Evolutionary conservation across 768 basidiomycete species (phyloP).

Genomic region (Trametes meyenii): DNA sequence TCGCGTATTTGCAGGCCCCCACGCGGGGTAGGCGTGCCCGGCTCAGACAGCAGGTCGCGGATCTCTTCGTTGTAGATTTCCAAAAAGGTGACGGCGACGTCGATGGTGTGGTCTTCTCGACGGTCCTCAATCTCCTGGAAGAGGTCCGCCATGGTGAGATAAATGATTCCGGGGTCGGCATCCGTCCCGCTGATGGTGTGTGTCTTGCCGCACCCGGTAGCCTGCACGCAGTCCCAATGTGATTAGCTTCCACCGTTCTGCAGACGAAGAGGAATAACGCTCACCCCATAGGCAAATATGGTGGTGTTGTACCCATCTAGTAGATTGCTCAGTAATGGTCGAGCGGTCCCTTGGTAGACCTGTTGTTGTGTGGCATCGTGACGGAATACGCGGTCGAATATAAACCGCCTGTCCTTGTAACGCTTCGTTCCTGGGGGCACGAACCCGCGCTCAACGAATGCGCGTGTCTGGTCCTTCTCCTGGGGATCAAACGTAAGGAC

Average conservation of each 20-base stretch:
- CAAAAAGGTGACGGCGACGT: slow-evolving; percentile 92
- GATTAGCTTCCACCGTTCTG: neutral
- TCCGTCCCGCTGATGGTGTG: slow-evolving; percentile 97
- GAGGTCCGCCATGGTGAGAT: slow-evolving; percentile 95
- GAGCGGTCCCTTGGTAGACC: slow-evolving; percentile 85
- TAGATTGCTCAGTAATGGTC: slow-evolving; percentile 81
- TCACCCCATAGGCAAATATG: slow-evolving; percentile 97
- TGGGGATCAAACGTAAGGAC: slow-evolving; percentile 96
- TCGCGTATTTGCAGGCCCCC: slow-evolving; percentile 94
- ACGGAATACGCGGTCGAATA: slow-evolving; percentile 93
- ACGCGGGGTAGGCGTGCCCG: slow-evolving; percentile 61
- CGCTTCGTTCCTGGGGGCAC: slow-evolving; percentile 86
- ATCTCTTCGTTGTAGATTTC: slow-evolving; percentile 99
- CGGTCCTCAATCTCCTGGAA: slow-evolving; percentile 92
- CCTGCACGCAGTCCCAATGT: slow-evolving; percentile 50
- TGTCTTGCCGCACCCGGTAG: slow-evolving; percentile 99
- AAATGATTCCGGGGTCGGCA: slow-evolving; percentile 88
- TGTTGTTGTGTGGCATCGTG: slow-evolving; percentile 81
- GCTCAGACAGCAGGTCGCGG: slow-evolving; percentile 87
- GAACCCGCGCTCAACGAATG: slow-evolving; percentile 85
- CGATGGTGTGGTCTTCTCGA: slow-evolving; percentile 80
- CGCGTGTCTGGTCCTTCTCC: slow-evolving; percentile 78
- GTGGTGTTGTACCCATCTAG: slow-evolving; percentile 97
- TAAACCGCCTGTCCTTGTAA: slow-evolving; percentile 96
- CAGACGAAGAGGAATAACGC: slow-evolving; percentile 32